Base-by-base conservation (phyloP, 129 eudicot genomes). In the Flaveria robusta region DNA sequence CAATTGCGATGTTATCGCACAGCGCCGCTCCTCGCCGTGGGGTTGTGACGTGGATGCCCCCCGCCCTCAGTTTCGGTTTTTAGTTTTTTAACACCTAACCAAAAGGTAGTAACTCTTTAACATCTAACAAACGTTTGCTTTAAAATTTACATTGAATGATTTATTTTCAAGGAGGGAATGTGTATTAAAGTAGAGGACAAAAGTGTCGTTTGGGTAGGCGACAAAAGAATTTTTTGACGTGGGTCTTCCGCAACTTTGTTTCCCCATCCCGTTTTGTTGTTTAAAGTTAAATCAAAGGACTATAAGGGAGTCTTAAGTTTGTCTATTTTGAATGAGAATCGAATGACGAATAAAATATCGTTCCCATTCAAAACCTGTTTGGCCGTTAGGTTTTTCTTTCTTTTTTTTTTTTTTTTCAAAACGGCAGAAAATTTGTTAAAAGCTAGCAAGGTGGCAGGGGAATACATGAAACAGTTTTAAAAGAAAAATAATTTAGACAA, bases 181-280 rank as follows among this genome's bases (percentile, higher is more conserved):
- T 71, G 31, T 49, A 79, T 64, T 79, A 79, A 79, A 79, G 78
- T 50, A 50, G 73, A 64, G 56, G 83, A 71, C 83, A 62, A 50
- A 79, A 5, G 7, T 71, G 77, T 79, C 67, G 42, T 71, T 71
- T 71, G 78, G 83, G 55, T 71, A 79, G 67, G 72, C 72, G 78
- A 79, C 78, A 79, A 79, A 79, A 71, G 66, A 71, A 79, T 79
- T 72, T 79, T 79, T 72, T 34, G 71, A 79, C 68, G 83, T 79
- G 67, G 83, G 63, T 79, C 78, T 79, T 41, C 77, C 73, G 68
- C 83, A 79, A 79, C 20, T 63, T 64, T 79, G 83, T 71, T 73
- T 72, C 83, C 82, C 68, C 78, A 19, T 16, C 14, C 37, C 64
- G 51, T 79, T 71, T 71, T 71, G 46, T 42, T 54, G 39, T 34